Evolutionary conservation across 768 basidiomycete species (phyloP).

Genomic region (Russula sp.): DNA sequence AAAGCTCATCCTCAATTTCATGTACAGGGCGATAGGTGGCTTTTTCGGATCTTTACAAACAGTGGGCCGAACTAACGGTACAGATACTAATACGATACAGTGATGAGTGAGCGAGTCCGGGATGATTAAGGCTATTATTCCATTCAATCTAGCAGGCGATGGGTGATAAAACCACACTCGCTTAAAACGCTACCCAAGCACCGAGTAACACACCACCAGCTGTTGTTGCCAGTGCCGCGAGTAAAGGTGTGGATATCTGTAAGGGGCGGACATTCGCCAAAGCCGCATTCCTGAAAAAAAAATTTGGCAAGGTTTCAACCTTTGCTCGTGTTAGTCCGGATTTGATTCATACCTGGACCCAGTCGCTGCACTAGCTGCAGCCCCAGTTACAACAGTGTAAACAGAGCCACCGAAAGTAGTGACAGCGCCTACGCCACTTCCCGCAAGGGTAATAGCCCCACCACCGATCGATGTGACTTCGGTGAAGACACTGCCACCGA

Average conservation of each 20-base stretch:
- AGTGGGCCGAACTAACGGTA: neutral
- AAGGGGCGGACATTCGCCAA: neutral
- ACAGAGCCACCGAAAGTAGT: slow-evolving; percentile 22
- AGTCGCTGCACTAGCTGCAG: neutral
- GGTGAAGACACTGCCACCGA: slow-evolving; percentile 18
- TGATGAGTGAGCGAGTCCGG: neutral
- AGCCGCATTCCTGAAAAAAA: slow-evolving; percentile 2
- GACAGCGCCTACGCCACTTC: slow-evolving; percentile 15
- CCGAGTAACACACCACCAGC: slow-evolving; percentile 19
- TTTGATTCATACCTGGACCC: neutral
- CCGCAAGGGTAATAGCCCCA: slow-evolving; percentile 19
- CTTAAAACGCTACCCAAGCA: slow-evolving; percentile 19
- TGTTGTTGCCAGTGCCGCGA: slow-evolving; percentile 17
- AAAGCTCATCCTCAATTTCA: neutral
- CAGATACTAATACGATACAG: neutral
- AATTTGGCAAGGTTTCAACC: neutral
- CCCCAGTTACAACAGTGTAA: slow-evolving; percentile 20
- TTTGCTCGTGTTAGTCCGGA: neutral
- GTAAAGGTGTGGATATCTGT: slow-evolving; percentile 1
- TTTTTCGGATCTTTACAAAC: neutral
- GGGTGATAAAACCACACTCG: neutral
- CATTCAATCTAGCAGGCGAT: neutral
- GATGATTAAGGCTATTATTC: neutral
- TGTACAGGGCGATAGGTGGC: neutral
- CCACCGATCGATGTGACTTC: slow-evolving; percentile 22